Conservation (phyloP, 192 early-diverging fungal species). For the Chytriomyces confervae region DNA sequence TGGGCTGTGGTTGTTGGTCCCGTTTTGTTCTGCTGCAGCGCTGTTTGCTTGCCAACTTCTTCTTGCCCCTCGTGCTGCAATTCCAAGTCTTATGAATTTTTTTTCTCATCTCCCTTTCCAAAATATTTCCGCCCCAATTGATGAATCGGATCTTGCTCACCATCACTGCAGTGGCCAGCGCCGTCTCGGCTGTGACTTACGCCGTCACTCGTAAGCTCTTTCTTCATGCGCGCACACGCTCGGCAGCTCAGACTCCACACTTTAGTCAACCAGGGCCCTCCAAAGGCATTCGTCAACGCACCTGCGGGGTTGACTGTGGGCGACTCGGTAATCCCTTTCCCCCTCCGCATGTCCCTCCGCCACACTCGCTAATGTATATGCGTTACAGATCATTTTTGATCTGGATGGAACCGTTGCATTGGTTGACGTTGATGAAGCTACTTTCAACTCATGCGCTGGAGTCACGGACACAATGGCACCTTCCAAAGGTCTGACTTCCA, state of each 20-base stretch:
- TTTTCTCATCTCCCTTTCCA: no score
- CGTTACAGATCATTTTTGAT: slow-evolving; percentile 7
- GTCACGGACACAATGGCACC: neutral
- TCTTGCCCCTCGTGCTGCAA: no score
- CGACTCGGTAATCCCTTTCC: slow-evolving; percentile 3
- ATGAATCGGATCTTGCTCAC: neutral
- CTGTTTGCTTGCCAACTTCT: no score
- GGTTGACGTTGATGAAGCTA: slow-evolving; percentile 6
- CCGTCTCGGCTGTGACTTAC: slow-evolving; percentile 16
- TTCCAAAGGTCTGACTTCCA: slow-evolving; percentile 13
- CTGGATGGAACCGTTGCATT: slow-evolving; percentile 11
- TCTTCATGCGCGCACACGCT: neutral
- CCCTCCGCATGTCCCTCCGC: neutral
- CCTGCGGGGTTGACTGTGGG: slow-evolving; percentile 16
- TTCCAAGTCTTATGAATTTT: no score
- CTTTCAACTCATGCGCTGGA: slow-evolving; percentile 3
- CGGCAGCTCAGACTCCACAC: neutral
- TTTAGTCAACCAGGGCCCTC: neutral
- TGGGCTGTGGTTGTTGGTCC: no score
- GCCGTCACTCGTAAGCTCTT: neutral
- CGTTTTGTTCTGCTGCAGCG: no score
- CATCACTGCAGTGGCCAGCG: neutral
- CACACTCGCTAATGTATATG: neutral
- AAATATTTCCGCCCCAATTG: no score
- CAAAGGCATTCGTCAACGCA: slow-evolving; percentile 8